Evolutionary conservation across 139 green algal species (phyloP).

Genomic region (Diplosphaera chodatii): DNA sequence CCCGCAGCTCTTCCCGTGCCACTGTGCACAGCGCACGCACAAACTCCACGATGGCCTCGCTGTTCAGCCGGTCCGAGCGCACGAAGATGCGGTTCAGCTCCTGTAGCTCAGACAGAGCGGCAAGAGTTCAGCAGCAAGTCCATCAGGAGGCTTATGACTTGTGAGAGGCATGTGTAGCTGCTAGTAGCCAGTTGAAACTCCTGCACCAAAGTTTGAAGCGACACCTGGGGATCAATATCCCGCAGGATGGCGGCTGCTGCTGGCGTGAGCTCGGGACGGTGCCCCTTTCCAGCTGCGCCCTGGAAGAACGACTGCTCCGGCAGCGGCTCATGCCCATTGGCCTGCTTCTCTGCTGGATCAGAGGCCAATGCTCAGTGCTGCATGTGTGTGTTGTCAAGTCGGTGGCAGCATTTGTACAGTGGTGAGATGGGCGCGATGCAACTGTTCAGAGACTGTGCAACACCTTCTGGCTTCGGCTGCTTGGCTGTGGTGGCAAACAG

Average conservation of each 20-base stretch:
- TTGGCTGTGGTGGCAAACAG: conserved; percentile 10
- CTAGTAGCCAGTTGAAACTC: too few species aligned
- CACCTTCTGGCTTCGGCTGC: conserved; percentile 1
- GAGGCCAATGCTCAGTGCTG: too few species aligned
- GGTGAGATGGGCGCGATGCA: too few species aligned
- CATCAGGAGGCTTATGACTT: too few species aligned
- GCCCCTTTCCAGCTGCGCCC: neutral
- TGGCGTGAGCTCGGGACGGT: conserved; percentile 4
- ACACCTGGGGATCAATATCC: conserved; percentile 19
- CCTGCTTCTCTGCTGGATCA: neutral
- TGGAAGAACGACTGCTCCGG: neutral
- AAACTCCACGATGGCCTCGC: conserved; percentile 89
- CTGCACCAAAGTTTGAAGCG: neutral
- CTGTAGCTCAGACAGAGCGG: neutral
- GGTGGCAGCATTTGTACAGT: too few species aligned
- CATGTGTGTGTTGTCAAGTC: too few species aligned
- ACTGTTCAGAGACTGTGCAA: conserved; percentile 2
- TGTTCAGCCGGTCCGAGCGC: conserved; percentile 51
- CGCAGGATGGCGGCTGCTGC: conserved; percentile 15
- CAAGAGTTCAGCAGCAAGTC: too few species aligned
- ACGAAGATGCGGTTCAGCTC: conserved; percentile 66
- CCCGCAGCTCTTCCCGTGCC: conserved; percentile 54
- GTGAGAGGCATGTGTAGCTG: too few species aligned
- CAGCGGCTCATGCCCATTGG: neutral
- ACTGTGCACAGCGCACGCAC: conserved; percentile 72